phyloP scores from a whole-genome alignment of 345 rosid species.

The Clarkia xantiana region DNA sequence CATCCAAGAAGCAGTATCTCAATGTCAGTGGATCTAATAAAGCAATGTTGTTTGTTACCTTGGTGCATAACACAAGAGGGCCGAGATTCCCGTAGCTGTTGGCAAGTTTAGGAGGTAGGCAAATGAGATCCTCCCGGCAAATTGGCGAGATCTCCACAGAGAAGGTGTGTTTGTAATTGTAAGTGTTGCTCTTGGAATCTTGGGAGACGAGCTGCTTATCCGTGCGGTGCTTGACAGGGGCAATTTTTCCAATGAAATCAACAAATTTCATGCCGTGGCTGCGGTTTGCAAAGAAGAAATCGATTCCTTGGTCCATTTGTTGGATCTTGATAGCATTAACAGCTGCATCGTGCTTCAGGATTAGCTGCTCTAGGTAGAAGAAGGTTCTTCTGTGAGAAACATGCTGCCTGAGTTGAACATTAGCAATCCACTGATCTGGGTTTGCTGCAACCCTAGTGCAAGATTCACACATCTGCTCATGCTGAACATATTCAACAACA shows the following conservation, averaged over 20 bases:
- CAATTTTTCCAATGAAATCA: slow-evolving; percentile 21
- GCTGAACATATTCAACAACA: slow-evolving; percentile 21
- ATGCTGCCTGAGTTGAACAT: slow-evolving; percentile 26
- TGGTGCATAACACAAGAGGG: too few relatives aligned
- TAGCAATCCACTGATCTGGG: slow-evolving; percentile 29
- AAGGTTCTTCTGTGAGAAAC: slow-evolving; percentile 28
- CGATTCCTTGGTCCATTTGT: slow-evolving; percentile 27
- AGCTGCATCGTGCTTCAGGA: slow-evolving; percentile 26
- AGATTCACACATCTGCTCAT: slow-evolving; percentile 22
- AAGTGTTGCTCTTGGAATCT: slow-evolving; percentile 24
- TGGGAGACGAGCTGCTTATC: slow-evolving; percentile 27
- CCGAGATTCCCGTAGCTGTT: slow-evolving; percentile 20
- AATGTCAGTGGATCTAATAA: slow-evolving; percentile 23
- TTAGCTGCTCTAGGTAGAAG: slow-evolving; percentile 25
- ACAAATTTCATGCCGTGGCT: slow-evolving; percentile 23
- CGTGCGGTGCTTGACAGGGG: slow-evolving; percentile 12
- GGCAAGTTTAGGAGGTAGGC: slow-evolving; percentile 18
- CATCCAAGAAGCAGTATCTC: slow-evolving; percentile 16
- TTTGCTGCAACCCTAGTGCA: slow-evolving; percentile 21
- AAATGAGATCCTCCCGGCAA: slow-evolving; percentile 25
- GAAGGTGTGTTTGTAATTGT: slow-evolving; percentile 23
- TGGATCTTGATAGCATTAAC: slow-evolving; percentile 19
- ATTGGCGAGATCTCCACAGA: slow-evolving; percentile 24
- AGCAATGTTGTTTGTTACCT: too few relatives aligned
- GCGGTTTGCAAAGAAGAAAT: slow-evolving; percentile 3